Evolutionary conservation across 2,329 filamentous ascomycete species (phyloP), one percentile per base, ranked within the genome.

Genomic region (Verticillium alfalfae): DNA sequence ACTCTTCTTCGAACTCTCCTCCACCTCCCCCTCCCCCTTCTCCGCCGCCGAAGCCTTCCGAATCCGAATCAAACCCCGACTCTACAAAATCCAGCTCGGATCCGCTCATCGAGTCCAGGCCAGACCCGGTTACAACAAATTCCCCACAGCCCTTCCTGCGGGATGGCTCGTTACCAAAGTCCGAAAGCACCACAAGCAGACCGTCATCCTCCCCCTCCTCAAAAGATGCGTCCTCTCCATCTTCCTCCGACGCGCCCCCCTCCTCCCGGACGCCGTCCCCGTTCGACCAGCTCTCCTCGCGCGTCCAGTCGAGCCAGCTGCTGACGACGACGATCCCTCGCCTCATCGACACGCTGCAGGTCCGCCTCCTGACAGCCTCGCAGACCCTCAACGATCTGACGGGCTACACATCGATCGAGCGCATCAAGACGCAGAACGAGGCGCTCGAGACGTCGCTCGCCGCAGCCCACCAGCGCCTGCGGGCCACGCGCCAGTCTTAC

Each of bases 361-460:
- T 89, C 37, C 93, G 94, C 68, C 84, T 96, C 56, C 90, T 97
- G 66, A 84, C 89, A 59, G 93, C 93, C 4, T 92, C 92, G 2
- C 91, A 95, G 72, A 90, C 91, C 63, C 85, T 99, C 75, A 99
- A 97, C 76, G 92, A 93, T 70, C 86, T 97, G 60, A 99, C 95
- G 2, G 95, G 95, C 66, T 99, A 98, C 79, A 90, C 91, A 1
- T 88, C 90, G 54, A 98, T 99, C 73, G 93, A 97, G 74, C 80
- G 85, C 31, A 85, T 99, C 67, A 96, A 97, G 73, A 78, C 80
- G 10, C 86, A 90, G 62, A 98, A 98, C 74, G 82, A 87, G 16
- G 74, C 77, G 26, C 89, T 88, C 63, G 90, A 91, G 71, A 66
- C 73, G 10, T 79, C 79, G 45, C 85, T 90, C 36, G 78, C 78